Evolutionary conservation across 2,329 filamentous ascomycete species (phyloP).

Genomic region (Alternaria incomplexa): DNA sequence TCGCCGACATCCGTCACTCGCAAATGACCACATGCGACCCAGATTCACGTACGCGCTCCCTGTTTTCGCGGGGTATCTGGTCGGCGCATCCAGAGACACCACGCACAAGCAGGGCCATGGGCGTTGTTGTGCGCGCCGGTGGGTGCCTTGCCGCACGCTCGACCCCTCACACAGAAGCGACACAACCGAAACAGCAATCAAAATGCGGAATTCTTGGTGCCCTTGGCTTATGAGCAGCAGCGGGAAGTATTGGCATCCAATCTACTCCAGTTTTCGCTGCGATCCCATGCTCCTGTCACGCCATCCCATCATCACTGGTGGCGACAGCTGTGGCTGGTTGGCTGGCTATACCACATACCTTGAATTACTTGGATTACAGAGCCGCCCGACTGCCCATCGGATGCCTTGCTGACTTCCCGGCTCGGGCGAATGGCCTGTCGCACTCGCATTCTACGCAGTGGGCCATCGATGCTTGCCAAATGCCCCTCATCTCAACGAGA

Average conservation of each 20-base stretch:
- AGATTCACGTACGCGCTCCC: neutral
- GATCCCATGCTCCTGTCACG: neutral
- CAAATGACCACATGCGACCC: slow-evolving; percentile 1
- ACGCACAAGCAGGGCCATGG: neutral
- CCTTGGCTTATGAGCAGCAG: slow-evolving; percentile 1
- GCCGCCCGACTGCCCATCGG: neutral
- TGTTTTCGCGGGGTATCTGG: neutral
- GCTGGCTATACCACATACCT: neutral
- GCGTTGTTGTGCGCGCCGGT: neutral
- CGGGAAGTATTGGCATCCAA: slow-evolving; percentile 6
- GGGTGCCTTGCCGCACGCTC: neutral
- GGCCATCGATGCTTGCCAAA: neutral
- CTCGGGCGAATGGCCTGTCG: slow-evolving; percentile 1
- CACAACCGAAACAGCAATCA: slow-evolving; percentile 5
- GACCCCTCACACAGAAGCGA: neutral
- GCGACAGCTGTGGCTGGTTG: neutral
- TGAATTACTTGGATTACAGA: neutral
- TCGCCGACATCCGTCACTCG: neutral
- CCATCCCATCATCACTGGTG: neutral
- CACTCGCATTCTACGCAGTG: neutral
- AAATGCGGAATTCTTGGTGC: slow-evolving; percentile 5
- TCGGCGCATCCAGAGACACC: neutral
- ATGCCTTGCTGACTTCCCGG: neutral
- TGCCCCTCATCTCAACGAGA: neutral
- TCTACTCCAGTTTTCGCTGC: neutral